Conservation (phyloP, 441 rosid species). For the Adansonia rubrostipa region DNA sequence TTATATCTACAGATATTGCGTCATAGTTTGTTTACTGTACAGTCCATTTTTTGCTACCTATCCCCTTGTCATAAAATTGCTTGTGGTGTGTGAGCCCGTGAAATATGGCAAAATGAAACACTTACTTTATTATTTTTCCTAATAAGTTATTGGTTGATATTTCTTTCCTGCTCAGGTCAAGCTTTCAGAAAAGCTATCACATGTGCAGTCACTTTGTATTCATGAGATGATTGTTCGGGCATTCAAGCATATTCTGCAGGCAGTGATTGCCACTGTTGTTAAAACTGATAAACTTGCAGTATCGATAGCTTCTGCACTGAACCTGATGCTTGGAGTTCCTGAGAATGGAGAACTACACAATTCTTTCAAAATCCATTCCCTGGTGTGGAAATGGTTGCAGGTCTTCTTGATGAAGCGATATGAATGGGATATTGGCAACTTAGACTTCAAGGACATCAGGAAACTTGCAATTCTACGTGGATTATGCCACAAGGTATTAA, state of each 20-base stretch:
- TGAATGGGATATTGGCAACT: conserved; percentile 65
- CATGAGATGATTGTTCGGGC: conserved; percentile 86
- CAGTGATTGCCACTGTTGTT: conserved; percentile 58
- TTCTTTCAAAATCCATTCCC: conserved; percentile 52
- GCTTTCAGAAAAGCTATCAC: conserved; percentile 74
- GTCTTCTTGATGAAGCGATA: conserved; percentile 69
- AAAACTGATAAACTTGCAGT: conserved; percentile 55
- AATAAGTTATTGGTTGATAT: conserved; percentile 8
- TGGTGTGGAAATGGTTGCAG: conserved; percentile 68
- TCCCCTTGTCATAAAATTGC: background rate
- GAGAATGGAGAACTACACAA: conserved; percentile 40
- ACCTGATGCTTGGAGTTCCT: conserved; percentile 71
- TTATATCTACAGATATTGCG: background rate
- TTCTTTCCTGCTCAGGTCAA: conserved; percentile 52
- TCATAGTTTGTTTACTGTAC: background rate
- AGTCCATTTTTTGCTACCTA: conserved; percentile 18
- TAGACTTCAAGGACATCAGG: conserved; percentile 66
- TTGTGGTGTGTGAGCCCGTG: background rate
- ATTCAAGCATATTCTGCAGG: conserved; percentile 70
- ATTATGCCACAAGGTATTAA: conserved; percentile 70
- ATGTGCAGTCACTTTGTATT: conserved; percentile 71
- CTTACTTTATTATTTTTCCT: background rate
- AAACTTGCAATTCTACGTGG: conserved; percentile 74
- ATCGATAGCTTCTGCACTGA: conserved; percentile 65
- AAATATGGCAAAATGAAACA: background rate